These are phyloP conservation scores for Tetrahymena malaccensis DNA, from an alignment of 73 alveolate genomes.

Conservation along the genomic window DNA sequence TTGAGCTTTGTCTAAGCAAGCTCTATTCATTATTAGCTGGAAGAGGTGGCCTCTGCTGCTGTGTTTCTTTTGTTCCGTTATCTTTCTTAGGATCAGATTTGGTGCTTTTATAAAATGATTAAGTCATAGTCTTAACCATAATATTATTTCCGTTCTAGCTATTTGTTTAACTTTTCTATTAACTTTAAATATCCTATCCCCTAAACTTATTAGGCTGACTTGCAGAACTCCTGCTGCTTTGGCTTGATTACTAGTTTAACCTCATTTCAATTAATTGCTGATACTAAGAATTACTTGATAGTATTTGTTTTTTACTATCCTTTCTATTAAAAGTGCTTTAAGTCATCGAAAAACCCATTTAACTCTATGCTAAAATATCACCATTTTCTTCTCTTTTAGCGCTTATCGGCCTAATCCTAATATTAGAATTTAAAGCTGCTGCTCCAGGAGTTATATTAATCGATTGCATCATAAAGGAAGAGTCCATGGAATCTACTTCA, in stretches of 20 bases:
- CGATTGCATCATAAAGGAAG: not conserved
- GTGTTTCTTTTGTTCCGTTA: not conserved
- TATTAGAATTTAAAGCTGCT: not conserved
- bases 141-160: not conserved
- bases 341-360: not conserved
- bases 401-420: not conserved
- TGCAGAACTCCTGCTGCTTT: not conserved
- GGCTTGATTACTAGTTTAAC: not conserved
- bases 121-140: not conserved
- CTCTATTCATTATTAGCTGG: not conserved
- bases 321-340: not conserved
- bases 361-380: not conserved
- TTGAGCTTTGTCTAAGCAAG: not conserved
- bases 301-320: not conserved
- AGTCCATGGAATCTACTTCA: not conserved
- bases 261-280: not conserved
- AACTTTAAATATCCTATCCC: not conserved
- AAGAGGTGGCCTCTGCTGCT: not conserved
- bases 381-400: not conserved
- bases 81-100: not conserved
- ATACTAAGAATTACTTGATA: not conserved
- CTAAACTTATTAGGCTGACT: not conserved
- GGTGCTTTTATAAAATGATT: not conserved
- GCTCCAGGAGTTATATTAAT: not conserved
- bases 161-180: not conserved